These are phyloP conservation scores for Salix viminalis DNA, from an alignment of 345 rosid species.

Conservation along the genomic window DNA sequence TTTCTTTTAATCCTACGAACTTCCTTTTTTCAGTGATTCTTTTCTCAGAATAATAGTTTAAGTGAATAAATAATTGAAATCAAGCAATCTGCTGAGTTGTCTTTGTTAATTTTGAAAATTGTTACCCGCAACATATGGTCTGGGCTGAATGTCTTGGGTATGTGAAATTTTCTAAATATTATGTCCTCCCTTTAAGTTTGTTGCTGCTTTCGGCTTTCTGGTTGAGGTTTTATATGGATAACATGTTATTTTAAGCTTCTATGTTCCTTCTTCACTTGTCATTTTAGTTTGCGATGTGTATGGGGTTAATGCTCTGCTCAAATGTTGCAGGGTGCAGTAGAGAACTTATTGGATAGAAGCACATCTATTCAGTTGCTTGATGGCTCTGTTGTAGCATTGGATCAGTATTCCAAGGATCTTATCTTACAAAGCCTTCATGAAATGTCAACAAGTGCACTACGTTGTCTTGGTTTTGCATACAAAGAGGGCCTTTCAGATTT, in stretches of 20 bases:
- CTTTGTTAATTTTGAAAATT: background rate
- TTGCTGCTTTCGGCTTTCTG: background rate
- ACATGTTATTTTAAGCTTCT: background rate
- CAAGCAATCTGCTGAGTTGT: background rate
- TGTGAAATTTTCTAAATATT: background rate
- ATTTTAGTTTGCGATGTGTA: background rate
- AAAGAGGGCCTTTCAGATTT: slow-evolving; percentile 52
- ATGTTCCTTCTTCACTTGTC: background rate
- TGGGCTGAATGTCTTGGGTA: background rate
- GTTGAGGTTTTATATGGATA: background rate
- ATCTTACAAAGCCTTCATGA: slow-evolving; percentile 58
- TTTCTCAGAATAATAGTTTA: background rate
- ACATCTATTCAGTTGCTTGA: slow-evolving; percentile 62
- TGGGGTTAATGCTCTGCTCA: background rate
- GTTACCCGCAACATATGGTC: background rate
- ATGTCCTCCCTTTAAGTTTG: background rate
- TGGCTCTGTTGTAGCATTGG: slow-evolving; percentile 61
- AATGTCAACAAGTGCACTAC: slow-evolving; percentile 75
- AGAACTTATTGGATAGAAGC: slow-evolving; percentile 85
- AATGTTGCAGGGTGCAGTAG: slow-evolving; percentile 87
- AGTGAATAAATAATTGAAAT: background rate
- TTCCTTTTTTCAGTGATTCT: background rate
- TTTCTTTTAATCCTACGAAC: background rate
- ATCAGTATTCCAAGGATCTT: slow-evolving; percentile 49
- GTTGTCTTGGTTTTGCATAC: slow-evolving; percentile 86